Conservation (phyloP, 2,329 filamentous ascomycete species). For the Fulvia fulva region DNA sequence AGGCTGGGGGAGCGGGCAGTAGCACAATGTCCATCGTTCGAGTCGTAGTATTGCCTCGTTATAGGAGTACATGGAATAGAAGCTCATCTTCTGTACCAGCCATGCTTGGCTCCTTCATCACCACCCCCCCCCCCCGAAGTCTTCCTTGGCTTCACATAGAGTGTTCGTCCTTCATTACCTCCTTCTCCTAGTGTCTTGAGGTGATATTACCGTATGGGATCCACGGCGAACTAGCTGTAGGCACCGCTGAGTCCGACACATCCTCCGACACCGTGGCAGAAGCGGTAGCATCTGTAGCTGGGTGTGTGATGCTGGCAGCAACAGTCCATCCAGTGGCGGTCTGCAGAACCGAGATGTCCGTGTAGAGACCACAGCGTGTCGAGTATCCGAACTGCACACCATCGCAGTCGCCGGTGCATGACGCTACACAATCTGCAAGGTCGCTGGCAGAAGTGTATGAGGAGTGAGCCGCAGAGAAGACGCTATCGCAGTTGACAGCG, state of each 20-base stretch:
- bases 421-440: conserved; percentile 17
- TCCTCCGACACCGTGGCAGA: background rate
- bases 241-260: background rate
- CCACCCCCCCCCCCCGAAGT: background rate
- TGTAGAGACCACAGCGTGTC: conserved; percentile 21
- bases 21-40: background rate
- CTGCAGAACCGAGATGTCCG: conserved; percentile 16
- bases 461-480: conserved; percentile 18
- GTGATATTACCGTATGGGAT: background rate
- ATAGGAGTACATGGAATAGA: background rate
- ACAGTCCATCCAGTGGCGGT: conserved; percentile 20
- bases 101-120: background rate
- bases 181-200: background rate
- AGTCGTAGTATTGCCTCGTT: background rate
- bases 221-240: background rate
- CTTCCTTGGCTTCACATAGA: background rate
- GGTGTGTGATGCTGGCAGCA: conserved; percentile 15
- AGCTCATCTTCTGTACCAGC: background rate
- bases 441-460: conserved; percentile 16
- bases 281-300: conserved; percentile 1
- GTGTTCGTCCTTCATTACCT: background rate
- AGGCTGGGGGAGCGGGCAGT: background rate
- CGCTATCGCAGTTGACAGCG: conserved; percentile 18
- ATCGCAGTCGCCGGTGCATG: conserved; percentile 22
- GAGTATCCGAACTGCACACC: conserved; percentile 20